Evolutionary conservation across 768 basidiomycete species (phyloP).

Genomic region (Piloderma croceum): DNA sequence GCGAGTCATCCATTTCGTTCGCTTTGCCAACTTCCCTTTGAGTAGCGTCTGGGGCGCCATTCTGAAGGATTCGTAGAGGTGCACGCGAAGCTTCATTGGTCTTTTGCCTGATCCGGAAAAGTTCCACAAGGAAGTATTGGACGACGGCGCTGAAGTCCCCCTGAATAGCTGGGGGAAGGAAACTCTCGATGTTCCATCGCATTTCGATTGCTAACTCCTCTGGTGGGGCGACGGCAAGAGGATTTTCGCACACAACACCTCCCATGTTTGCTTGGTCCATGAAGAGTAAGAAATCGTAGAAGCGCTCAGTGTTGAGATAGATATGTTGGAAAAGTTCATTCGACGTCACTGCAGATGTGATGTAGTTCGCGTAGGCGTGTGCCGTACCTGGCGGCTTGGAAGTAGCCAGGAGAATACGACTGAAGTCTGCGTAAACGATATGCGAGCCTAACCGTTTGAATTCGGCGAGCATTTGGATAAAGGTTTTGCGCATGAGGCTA

Average conservation of each 20-base stretch:
- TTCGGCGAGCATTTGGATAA: constrained; percentile 94
- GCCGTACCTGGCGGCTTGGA: constrained; percentile 95
- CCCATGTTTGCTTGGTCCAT: constrained; percentile 95
- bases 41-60: constrained; percentile 54
- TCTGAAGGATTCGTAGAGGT: constrained; percentile 70
- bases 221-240: constrained; percentile 60
- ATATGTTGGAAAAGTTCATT: constrained; percentile 95
- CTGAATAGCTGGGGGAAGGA: constrained; percentile 82
- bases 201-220: constrained; percentile 71
- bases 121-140: constrained; percentile 79
- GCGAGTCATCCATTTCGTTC: constrained; percentile 61
- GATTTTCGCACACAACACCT: constrained; percentile 81
- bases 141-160: constrained; percentile 66
- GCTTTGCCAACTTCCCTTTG: constrained; percentile 63
- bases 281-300: constrained; percentile 91
- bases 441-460: constrained; percentile 92
- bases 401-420: constrained; percentile 83
- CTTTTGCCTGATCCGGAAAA: constrained; percentile 71
- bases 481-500: constrained; percentile 95
- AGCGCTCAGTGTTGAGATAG: constrained; percentile 77
- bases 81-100: constrained; percentile 53
- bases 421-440: constrained; percentile 91
- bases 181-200: constrained; percentile 89
- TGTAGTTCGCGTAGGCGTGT: constrained; percentile 92
- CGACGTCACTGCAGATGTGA: constrained; percentile 87